Evolutionary conservation across 2,329 filamentous ascomycete genomes (phyloP).

Genomic region (Botryotinia calthae): DNA sequence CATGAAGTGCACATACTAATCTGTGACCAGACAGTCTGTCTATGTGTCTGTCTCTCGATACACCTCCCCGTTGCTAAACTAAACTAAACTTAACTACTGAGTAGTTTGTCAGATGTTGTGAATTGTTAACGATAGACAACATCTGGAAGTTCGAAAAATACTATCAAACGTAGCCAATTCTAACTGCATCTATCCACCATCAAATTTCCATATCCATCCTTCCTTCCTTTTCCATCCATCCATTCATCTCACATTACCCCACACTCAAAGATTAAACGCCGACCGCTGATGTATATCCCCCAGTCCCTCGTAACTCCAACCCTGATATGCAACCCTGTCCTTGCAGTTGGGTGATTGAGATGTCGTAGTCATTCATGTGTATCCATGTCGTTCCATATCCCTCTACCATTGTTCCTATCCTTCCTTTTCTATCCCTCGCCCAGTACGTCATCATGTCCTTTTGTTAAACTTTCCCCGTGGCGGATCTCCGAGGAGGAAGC

Average conservation of each 20-base stretch:
- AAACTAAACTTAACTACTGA: neutral
- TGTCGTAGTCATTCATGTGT: conserved; percentile 11
- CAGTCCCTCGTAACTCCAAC: conserved; percentile 1
- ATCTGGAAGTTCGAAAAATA: neutral
- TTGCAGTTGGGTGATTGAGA: conserved; percentile 1
- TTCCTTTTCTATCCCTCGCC: neutral
- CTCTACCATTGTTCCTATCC: neutral
- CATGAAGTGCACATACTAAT: neutral
- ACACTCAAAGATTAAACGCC: conserved; percentile 12
- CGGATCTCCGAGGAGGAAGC: conserved; percentile 29
- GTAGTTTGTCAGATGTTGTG: neutral
- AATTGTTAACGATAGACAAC: neutral
- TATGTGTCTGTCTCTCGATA: neutral
- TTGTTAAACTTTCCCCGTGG: conserved; percentile 32
- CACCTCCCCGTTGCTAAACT: neutral
- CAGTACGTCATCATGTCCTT: neutral
- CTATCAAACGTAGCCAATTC: neutral
- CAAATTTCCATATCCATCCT: neutral
- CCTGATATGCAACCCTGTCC: neutral
- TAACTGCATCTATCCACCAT: neutral
- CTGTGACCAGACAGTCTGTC: neutral
- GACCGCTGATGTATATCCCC: conserved; percentile 12
- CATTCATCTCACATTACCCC: neutral
- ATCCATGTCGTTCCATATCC: neutral
- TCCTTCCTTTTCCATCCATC: neutral